Percentiles rank a stretch among this genome's conserved stretches.
Evolutionary conservation across 106 monocot species (phyloP).

Genomic region (Allium cepa): DNA sequence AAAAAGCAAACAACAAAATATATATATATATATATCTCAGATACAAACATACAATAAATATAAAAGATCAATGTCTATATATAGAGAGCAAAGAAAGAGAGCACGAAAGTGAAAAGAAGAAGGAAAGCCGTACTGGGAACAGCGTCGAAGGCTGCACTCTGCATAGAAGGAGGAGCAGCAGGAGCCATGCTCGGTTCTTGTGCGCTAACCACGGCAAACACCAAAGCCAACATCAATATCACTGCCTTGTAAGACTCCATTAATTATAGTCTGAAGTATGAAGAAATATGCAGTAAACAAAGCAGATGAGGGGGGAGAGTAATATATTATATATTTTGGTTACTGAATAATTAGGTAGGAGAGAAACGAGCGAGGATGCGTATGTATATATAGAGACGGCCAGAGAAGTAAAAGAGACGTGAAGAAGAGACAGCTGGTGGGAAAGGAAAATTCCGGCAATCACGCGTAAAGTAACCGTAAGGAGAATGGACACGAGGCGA

Average conservation of each 20-base stretch:
- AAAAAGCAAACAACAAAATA: no score
- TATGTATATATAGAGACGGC: no score
- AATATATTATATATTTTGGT: neutral
- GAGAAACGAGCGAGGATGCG: neutral
- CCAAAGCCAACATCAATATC: neutral
- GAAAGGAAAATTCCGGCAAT: neutral
- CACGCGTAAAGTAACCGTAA: neutral
- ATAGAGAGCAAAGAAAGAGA: constrained; percentile 1
- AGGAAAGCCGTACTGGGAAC: neutral
- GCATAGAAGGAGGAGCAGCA: neutral
- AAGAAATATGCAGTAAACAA: neutral
- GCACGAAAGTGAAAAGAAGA: neutral
- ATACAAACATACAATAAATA: no score
- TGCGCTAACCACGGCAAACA: neutral
- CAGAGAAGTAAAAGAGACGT: neutral
- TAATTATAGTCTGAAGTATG: neutral
- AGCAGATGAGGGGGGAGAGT: no score
- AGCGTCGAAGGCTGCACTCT: neutral
- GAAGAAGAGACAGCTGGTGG: neutral
- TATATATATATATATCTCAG: no score
- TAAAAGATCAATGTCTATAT: no score
- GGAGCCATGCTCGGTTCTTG: constrained; percentile 1
- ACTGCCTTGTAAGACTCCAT: no score
- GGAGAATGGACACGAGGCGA: neutral
- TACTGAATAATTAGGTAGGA: neutral